A percentile compares a stretch with the other conserved stretches of the same genome.
These are phyloP conservation scores for Ustilago xerochloae DNA, from an alignment of 1,284 basidiomycete species.

Conservation along the genomic window DNA sequence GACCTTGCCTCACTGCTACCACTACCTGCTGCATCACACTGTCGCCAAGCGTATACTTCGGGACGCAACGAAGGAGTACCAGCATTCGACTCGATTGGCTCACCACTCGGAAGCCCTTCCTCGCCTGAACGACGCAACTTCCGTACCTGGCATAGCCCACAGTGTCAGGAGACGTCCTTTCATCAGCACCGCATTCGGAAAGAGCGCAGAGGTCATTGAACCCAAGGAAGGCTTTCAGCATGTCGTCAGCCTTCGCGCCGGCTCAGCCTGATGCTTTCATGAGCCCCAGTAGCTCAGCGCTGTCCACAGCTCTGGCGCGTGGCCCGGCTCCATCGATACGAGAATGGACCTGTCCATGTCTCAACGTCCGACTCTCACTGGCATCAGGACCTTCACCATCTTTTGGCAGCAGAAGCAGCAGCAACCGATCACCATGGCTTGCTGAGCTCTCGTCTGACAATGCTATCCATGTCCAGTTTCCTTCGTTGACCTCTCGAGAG, in stretches of 20 bases:
- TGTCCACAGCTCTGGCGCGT: conserved; percentile 24
- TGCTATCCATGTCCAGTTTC: conserved; percentile 37
- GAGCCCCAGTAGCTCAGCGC: conserved; percentile 9
- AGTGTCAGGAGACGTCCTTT: background rate
- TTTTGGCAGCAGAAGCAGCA: background rate
- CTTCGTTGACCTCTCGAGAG: conserved; percentile 40
- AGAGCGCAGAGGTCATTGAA: background rate
- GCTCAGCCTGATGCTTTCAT: conserved; percentile 3
- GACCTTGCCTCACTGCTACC: background rate
- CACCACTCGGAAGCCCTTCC: background rate
- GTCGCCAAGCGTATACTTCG: background rate
- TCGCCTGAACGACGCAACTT: background rate
- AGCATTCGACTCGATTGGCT: background rate
- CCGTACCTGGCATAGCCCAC: background rate
- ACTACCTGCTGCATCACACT: background rate
- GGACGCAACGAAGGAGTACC: background rate
- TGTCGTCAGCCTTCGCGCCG: conserved; percentile 17
- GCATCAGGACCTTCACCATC: conserved; percentile 7
- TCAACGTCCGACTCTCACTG: conserved; percentile 40
- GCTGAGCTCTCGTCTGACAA: conserved; percentile 36
- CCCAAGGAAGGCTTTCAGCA: background rate
- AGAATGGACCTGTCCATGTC: conserved; percentile 46
- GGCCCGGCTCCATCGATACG: conserved; percentile 9
- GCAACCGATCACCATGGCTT: conserved; percentile 17
- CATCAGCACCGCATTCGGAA: background rate